Evolutionary conservation across 371 early-diverging fungal species (phyloP).

Genomic region (Blyttiomyces sp.): DNA sequence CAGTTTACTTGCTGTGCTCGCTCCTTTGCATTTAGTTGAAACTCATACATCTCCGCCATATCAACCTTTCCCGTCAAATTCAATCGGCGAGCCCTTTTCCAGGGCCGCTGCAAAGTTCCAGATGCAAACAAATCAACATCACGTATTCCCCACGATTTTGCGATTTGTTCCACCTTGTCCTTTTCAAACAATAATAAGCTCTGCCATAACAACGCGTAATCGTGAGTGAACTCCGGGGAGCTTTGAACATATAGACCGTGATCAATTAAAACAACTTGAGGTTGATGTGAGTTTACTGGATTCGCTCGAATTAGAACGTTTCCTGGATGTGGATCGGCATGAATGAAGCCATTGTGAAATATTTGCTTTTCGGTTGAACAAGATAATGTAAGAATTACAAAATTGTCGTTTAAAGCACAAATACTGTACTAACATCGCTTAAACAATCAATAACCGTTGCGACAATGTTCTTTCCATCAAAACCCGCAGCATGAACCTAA

Average conservation of each 20-base stretch:
- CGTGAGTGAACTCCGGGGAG: constrained; percentile 65
- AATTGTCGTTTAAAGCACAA: no score
- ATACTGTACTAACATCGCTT: no score
- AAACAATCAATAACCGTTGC: no score
- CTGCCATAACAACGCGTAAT: constrained; percentile 86
- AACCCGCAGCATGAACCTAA: constrained; percentile 72
- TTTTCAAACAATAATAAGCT: constrained; percentile 72
- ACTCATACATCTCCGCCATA: constrained; percentile 53
- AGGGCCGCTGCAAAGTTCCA: constrained; percentile 80
- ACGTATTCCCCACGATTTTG: constrained; percentile 77
- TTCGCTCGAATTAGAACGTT: constrained; percentile 80
- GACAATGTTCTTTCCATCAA: no score
- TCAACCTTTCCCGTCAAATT: constrained; percentile 34
- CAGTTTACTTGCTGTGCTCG: constrained; percentile 38
- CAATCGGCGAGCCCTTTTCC: constrained; percentile 49
- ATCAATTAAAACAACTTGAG: constrained; percentile 76
- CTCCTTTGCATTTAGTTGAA: constrained; percentile 71
- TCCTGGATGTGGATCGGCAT: constrained; percentile 66
- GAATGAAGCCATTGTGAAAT: no score
- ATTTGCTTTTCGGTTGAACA: background rate
- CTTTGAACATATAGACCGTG: constrained; percentile 88
- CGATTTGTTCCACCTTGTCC: constrained; percentile 57
- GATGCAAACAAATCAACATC: constrained; percentile 81
- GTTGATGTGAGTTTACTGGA: constrained; percentile 53
- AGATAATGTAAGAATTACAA: background rate